Percentiles rank a stretch among this genome's conserved stretches.
phyloP scores from a whole-genome alignment of 768 basidiomycete genomes.

The Naganishia onofrii region DNA sequence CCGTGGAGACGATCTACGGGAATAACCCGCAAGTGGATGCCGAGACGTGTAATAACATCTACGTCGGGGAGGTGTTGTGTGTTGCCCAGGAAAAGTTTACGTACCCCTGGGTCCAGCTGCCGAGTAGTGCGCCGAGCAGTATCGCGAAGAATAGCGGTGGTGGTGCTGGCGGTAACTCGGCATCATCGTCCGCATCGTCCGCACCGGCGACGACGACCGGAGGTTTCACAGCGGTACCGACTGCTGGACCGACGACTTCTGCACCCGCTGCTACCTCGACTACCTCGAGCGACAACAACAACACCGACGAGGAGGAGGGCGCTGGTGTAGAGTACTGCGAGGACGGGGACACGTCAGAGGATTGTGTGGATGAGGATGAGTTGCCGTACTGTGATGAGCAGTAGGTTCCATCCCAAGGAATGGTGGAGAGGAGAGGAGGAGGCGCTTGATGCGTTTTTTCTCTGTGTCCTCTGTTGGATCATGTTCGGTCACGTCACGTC shows the following conservation, averaged over 20 bases:
- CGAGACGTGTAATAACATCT: slow-evolving; percentile 60
- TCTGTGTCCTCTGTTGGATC: too few species aligned
- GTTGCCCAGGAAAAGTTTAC: slow-evolving; percentile 54
- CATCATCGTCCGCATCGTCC: background rate
- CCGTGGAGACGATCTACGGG: slow-evolving; percentile 58
- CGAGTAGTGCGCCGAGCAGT: background rate
- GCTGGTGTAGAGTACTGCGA: slow-evolving; percentile 20
- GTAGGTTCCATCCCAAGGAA: background rate
- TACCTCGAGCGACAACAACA: background rate
- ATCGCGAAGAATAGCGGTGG: background rate
- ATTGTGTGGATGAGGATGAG: slow-evolving; percentile 24
- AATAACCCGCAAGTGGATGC: slow-evolving; percentile 75
- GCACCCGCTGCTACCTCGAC: background rate
- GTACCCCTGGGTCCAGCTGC: slow-evolving; percentile 49
- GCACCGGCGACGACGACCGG: too few species aligned
- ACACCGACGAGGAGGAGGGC: background rate
- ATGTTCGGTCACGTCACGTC: too few species aligned
- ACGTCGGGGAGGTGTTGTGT: slow-evolving; percentile 73
- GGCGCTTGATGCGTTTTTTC: too few species aligned
- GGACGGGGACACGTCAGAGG: slow-evolving; percentile 19
- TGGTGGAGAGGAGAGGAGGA: too few species aligned
- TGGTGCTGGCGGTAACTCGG: background rate
- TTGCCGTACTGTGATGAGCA: slow-evolving; percentile 31
- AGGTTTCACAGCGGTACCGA: background rate
- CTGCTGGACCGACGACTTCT: background rate